Evolutionary conservation across 805 yeast species (phyloP).

Genomic region (Monosporozyma yasuniensis): DNA sequence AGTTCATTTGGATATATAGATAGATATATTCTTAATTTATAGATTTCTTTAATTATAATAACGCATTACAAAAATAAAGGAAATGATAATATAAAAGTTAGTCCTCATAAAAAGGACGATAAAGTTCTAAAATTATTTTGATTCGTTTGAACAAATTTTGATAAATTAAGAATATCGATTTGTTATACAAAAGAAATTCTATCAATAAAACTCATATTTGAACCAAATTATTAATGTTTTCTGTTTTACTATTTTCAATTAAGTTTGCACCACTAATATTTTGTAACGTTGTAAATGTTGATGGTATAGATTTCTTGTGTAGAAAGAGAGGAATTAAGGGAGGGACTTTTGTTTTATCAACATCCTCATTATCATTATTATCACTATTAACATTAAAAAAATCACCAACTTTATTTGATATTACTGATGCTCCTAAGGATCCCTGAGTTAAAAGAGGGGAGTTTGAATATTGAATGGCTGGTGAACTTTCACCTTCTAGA

Average conservation of each 20-base stretch:
- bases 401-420: neutral
- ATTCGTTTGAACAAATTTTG: no score
- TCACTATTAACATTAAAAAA: neutral
- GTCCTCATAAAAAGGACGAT: no score
- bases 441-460: neutral
- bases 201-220: no score
- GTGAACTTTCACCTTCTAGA: neutral
- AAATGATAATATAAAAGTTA: no score
- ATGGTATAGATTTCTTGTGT: slow-evolving; percentile 8
- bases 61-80: neutral
- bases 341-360: neutral
- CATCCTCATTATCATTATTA: neutral
- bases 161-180: no score
- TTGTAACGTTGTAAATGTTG: slow-evolving; percentile 12
- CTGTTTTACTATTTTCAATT: neutral
- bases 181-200: no score
- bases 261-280: slow-evolving; percentile 9
- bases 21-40: neutral
- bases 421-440: neutral
- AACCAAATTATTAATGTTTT: no score
- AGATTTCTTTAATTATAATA: neutral
- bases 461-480: neutral
- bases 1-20: neutral
- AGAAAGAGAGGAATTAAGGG: neutral
- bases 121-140: no score